Percentiles rank a stretch among this genome's conserved stretches.
phyloP scores from a whole-genome alignment of 495 filamentous ascomycete species.

The Lindgomyces ingoldianus region DNA sequence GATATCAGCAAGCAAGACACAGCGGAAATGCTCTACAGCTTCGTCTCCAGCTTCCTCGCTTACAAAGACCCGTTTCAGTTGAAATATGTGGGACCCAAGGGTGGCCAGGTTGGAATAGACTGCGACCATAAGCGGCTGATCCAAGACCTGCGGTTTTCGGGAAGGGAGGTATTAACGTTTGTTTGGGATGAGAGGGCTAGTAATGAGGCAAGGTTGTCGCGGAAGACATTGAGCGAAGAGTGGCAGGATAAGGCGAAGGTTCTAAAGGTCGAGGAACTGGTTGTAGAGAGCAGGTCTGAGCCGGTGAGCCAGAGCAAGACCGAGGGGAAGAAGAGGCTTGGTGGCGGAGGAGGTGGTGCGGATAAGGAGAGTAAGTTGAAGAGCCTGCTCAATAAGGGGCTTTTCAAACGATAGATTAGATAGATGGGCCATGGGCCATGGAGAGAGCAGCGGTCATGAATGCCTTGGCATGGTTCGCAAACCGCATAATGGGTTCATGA shows the following conservation, averaged over 20 bases:
- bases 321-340: conserved; percentile 44
- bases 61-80: conserved; percentile 54
- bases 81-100: conserved; percentile 44
- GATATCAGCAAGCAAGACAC: conserved; percentile 65
- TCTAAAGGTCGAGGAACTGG: conserved; percentile 58
- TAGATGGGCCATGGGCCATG: no score
- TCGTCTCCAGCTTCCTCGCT: conserved; percentile 58
- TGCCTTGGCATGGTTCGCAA: no score
- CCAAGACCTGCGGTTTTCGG: conserved; percentile 66
- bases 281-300: conserved; percentile 7
- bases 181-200: conserved; percentile 66
- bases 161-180: conserved; percentile 73
- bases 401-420: conserved; percentile 28
- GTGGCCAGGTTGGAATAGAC: conserved; percentile 35
- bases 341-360: conserved; percentile 31
- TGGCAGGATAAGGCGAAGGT: conserved; percentile 67
- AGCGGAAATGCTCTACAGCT: conserved; percentile 64
- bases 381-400: conserved; percentile 42
- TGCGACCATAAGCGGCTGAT: conserved; percentile 62
- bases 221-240: conserved; percentile 63
- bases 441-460: neutral
- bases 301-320: conserved; percentile 48
- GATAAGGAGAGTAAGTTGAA: conserved; percentile 53
- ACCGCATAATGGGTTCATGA: no score
- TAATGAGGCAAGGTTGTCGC: conserved; percentile 47